Evolutionary conservation across 2,329 filamentous ascomycete genomes (phyloP).

Genomic region (Leptographium lundbergii): DNA sequence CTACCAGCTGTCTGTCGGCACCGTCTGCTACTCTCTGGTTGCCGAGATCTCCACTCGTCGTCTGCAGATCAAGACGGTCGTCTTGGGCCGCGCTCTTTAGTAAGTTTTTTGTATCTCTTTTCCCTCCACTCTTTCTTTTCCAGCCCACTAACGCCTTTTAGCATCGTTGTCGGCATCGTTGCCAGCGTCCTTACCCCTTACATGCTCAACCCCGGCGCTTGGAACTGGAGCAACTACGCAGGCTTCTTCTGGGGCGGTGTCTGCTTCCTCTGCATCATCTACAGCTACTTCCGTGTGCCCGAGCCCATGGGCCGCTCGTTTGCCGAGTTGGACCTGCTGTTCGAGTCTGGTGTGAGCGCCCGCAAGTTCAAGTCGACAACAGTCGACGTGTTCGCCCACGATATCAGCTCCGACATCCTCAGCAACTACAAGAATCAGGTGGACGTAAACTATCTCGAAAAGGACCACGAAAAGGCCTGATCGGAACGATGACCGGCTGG

Average conservation of each 20-base stretch:
- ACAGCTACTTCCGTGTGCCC: conserved; percentile 69
- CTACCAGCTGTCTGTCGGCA: conserved; percentile 80
- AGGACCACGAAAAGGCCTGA: neutral
- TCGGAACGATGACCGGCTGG: neutral
- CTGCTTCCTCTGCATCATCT: conserved; percentile 69
- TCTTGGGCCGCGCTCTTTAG: conserved; percentile 12
- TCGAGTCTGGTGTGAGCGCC: conserved; percentile 59
- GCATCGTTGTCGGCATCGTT: conserved; percentile 69
- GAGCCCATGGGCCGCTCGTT: conserved; percentile 73
- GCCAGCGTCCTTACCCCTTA: conserved; percentile 76
- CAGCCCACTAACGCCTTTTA: neutral
- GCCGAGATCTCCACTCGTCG: conserved; percentile 71
- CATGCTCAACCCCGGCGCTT: conserved; percentile 79
- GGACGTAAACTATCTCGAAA: conserved; percentile 13
- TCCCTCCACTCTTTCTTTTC: neutral
- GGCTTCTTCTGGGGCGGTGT: conserved; percentile 83
- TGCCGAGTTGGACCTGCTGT: conserved; percentile 75
- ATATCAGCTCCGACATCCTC: conserved; percentile 34
- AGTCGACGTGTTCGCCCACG: conserved; percentile 43
- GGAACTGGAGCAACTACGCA: conserved; percentile 79
- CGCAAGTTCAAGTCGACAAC: conserved; percentile 55
- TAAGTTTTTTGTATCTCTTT: neutral
- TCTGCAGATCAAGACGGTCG: conserved; percentile 76
- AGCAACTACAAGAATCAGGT: conserved; percentile 33
- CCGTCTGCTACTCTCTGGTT: conserved; percentile 81